A percentile compares a stretch with the other conserved stretches of the same genome.
Conservation (phyloP, 2,329 filamentous ascomycete genomes). For the Monosporascus sp. region DNA sequence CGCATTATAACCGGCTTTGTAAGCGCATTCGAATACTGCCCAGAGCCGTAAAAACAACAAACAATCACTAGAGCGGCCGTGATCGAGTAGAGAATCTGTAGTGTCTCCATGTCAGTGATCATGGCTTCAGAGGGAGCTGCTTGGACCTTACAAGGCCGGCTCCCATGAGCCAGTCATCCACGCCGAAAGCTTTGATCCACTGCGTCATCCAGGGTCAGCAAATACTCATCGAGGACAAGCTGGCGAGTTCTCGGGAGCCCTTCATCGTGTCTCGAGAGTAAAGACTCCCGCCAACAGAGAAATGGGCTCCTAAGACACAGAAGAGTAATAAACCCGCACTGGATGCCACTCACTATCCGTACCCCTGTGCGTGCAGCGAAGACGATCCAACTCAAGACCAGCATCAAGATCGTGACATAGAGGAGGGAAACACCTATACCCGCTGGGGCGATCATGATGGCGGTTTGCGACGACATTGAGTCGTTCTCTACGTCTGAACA, state of each 20-base stretch:
- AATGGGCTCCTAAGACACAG: no score
- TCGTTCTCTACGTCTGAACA: no score
- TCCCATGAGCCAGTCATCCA: conserved; percentile 21
- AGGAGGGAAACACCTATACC: conserved; percentile 21
- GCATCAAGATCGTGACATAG: conserved; percentile 16
- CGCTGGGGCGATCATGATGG: conserved; percentile 16
- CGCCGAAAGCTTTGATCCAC: conserved; percentile 19
- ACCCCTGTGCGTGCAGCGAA: conserved; percentile 15
- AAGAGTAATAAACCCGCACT: no score
- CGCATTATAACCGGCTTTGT: conserved; percentile 8
- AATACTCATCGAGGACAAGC: no score
- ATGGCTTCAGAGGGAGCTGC: neutral
- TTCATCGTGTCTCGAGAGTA: no score
- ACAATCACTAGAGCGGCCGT: conserved; percentile 20
- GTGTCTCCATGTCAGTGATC: conserved; percentile 1
- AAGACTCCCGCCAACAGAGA: no score
- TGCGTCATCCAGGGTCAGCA: no score
- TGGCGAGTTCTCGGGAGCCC: no score
- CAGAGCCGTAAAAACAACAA: conserved; percentile 21
- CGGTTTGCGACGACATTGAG: neutral
- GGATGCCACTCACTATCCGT: conserved; percentile 4
- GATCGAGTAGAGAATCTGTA: conserved; percentile 20
- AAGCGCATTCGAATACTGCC: conserved; percentile 15
- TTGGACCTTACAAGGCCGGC: conserved; percentile 18
- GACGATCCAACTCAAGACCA: conserved; percentile 18